Evolutionary conservation across 768 basidiomycete genomes (phyloP).

Genomic region (Artomyces pyxidatus): DNA sequence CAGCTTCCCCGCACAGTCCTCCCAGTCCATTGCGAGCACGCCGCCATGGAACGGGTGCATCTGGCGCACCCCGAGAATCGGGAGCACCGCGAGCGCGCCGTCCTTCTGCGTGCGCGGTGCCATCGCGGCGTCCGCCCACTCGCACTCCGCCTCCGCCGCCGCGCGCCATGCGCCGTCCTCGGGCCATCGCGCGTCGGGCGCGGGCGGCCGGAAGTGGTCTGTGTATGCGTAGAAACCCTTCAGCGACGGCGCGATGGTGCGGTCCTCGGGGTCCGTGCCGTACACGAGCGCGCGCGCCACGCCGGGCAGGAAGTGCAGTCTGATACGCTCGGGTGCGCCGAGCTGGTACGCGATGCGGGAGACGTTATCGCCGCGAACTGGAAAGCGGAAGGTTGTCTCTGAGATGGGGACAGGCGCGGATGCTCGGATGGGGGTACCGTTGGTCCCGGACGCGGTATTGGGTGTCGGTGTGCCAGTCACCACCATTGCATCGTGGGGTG

Average conservation of each 20-base stretch:
- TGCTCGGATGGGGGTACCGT: not conserved
- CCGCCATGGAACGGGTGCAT: slow-evolving; percentile 5
- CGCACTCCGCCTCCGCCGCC: slow-evolving; percentile 12
- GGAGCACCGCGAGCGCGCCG: slow-evolving; percentile 8
- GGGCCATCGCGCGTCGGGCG: slow-evolving; percentile 10
- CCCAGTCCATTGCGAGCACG: slow-evolving; percentile 11
- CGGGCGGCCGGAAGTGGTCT: slow-evolving; percentile 3
- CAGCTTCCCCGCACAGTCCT: slow-evolving; percentile 13
- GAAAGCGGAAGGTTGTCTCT: slow-evolving; percentile 15
- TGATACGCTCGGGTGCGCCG: slow-evolving; percentile 2
- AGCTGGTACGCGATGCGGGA: slow-evolving; percentile 12
- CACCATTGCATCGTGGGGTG: not conserved
- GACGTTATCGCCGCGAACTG: slow-evolving; percentile 12
- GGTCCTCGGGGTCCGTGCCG: slow-evolving; percentile 4
- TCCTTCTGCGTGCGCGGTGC: slow-evolving; percentile 4
- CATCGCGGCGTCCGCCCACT: slow-evolving; percentile 11
- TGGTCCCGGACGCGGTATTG: too few relatives aligned
- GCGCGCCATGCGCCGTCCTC: slow-evolving; percentile 8
- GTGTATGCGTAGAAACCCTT: slow-evolving; percentile 11
- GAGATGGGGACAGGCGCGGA: not conserved
- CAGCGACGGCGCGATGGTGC: slow-evolving; percentile 5
- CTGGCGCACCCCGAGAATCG: slow-evolving; percentile 6
- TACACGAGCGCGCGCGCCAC: slow-evolving; percentile 7
- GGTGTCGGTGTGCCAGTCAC: too few relatives aligned
- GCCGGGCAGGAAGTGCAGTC: slow-evolving; percentile 11